Evolutionary conservation across 1,284 basidiomycete species (phyloP).

Genomic region (Waitea zeae): DNA sequence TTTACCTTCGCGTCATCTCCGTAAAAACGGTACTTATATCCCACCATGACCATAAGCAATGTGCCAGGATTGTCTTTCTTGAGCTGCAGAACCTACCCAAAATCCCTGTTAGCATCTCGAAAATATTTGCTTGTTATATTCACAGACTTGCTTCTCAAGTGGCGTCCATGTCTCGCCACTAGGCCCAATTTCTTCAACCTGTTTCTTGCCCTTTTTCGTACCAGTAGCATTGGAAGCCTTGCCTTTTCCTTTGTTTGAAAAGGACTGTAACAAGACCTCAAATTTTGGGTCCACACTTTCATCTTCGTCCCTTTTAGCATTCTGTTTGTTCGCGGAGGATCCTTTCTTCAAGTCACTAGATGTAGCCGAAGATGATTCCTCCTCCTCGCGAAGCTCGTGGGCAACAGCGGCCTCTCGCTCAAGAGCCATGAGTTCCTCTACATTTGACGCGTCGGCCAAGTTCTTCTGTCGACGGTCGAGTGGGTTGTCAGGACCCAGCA

Average conservation of each 20-base stretch:
- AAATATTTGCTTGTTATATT: constrained; percentile 10
- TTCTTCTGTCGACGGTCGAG: constrained; percentile 8
- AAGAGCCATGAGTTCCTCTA: constrained; percentile 14
- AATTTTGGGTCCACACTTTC: constrained; percentile 29
- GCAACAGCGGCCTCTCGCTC: too few species aligned
- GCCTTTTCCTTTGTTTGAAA: constrained; percentile 19
- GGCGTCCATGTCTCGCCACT: constrained; percentile 71
- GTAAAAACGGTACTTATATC: constrained; percentile 82
- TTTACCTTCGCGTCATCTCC: constrained; percentile 86
- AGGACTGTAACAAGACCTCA: constrained; percentile 26
- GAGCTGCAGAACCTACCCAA: constrained; percentile 40
- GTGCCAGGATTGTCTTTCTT: constrained; percentile 63
- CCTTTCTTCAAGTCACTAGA: too few species aligned
- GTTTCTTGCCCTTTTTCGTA: constrained; percentile 22
- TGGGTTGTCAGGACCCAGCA: constrained; percentile 28
- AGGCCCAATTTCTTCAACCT: constrained; percentile 43
- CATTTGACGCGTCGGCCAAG: constrained; percentile 14
- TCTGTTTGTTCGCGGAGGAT: too few species aligned
- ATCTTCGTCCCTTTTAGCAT: too few species aligned
- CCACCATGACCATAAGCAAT: constrained; percentile 74
- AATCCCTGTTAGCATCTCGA: background rate
- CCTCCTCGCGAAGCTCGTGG: background rate
- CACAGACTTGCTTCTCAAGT: constrained; percentile 74
- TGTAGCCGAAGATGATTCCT: constrained; percentile 2
- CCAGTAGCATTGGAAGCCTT: constrained; percentile 12